Conservation (phyloP, 2,329 filamentous ascomycete genomes). For the Trichoderma simmonsii region DNA sequence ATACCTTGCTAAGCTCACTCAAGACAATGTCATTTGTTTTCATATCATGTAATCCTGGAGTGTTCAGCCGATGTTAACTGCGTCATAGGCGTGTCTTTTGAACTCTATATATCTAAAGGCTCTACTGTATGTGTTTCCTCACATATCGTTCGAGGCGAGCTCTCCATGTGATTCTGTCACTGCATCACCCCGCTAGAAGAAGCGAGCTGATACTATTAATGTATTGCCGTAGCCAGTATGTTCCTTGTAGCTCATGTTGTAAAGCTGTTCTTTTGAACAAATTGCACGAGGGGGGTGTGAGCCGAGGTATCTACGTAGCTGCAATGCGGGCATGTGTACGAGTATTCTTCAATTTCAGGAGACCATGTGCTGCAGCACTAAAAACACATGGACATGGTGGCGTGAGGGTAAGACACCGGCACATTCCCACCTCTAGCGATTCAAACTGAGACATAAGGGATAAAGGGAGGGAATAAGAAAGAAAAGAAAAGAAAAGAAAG, state of each 20-base stretch:
- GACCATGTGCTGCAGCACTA: conserved; percentile 16
- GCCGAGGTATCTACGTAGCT: not conserved
- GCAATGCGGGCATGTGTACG: not conserved
- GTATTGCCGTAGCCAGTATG: not conserved
- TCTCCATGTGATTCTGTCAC: conserved; percentile 13
- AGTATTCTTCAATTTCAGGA: not conserved
- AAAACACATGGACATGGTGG: conserved; percentile 10
- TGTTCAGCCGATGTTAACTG: not conserved
- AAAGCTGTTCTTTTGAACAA: not conserved
- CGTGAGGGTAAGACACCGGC: conserved; percentile 2
- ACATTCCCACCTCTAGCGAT: conserved; percentile 4
- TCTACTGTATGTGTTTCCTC: not conserved
- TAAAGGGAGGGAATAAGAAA: not conserved
- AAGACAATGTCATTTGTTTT: not conserved
- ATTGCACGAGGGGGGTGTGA: not conserved
- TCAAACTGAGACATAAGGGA: conserved; percentile 9
- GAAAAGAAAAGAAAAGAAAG: not conserved
- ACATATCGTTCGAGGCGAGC: not conserved
- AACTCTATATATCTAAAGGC: not conserved
- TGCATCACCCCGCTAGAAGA: conserved; percentile 15
- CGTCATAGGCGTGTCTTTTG: not conserved
- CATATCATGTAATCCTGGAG: not conserved
- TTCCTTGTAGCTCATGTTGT: not conserved
- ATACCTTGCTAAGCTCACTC: not conserved
- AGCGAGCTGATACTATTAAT: conserved; percentile 9